phyloP scores from a whole-genome alignment of 2,329 filamentous ascomycete genomes.

The Chaetomium globosum region DNA sequence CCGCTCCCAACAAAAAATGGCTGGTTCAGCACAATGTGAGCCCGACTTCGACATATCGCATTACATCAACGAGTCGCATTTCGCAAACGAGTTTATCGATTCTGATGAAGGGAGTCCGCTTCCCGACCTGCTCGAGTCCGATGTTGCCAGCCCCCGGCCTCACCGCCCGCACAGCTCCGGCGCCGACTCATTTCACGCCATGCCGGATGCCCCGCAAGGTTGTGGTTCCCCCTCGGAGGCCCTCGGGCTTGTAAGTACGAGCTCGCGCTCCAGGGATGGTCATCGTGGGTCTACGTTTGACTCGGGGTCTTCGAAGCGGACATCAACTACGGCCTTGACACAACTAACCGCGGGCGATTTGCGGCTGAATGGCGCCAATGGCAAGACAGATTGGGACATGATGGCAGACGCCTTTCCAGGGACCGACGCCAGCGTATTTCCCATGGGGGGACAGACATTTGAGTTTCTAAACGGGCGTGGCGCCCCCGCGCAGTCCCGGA shows the following conservation, averaged over 20 bases:
- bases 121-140: constrained; percentile 25
- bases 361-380: constrained; percentile 48
- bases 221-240: constrained; percentile 31
- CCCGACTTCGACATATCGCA: constrained; percentile 25
- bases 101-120: constrained; percentile 32
- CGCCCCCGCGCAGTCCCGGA: constrained; percentile 39
- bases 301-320: constrained; percentile 54
- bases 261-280: constrained; percentile 34
- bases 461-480: constrained; percentile 22
- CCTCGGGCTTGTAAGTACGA: constrained; percentile 25
- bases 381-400: constrained; percentile 50
- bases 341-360: constrained; percentile 49
- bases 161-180: constrained; percentile 23
- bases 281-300: constrained; percentile 40
- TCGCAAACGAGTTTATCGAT: constrained; percentile 32
- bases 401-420: constrained; percentile 15
- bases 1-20: constrained; percentile 21
- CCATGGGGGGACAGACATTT: constrained; percentile 33
- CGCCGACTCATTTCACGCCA: constrained; percentile 24
- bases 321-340: constrained; percentile 51
- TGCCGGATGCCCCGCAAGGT: constrained; percentile 22
- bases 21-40: constrained; percentile 21
- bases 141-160: constrained; percentile 29
- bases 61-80: constrained; percentile 20
- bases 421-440: constrained; percentile 9